These are phyloP conservation scores for Pisolithus orientalis DNA, from an alignment of 768 basidiomycete genomes.

Conservation along the genomic window DNA sequence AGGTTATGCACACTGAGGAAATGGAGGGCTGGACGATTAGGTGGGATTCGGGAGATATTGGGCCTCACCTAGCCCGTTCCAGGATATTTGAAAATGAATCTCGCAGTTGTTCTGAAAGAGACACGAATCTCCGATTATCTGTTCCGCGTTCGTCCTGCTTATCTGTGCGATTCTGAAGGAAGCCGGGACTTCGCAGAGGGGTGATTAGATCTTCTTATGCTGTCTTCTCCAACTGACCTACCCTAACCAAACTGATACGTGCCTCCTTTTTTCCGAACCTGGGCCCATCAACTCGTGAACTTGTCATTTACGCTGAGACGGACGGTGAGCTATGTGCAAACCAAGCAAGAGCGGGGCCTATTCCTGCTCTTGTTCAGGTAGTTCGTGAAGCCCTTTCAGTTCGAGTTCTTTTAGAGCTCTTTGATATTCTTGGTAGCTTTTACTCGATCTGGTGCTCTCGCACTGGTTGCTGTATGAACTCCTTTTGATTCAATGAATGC, in stretches of 20 bases:
- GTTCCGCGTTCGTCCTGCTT: background rate
- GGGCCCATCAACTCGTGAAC: conserved; percentile 36
- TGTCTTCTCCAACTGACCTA: background rate
- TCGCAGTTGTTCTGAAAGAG: background rate
- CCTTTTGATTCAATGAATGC: conserved; percentile 2
- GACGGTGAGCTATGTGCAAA: no score
- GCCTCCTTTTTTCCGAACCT: conserved; percentile 42
- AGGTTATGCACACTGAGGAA: no score
- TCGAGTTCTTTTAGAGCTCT: no score
- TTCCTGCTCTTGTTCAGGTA: no score
- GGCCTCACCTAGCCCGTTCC: background rate
- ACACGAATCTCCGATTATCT: background rate
- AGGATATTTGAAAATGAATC: background rate
- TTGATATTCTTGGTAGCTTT: background rate
- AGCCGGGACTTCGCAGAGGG: background rate
- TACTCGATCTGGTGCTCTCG: background rate
- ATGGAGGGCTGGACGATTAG: background rate
- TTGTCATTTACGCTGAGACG: no score
- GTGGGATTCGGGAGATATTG: background rate
- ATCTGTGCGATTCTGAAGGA: background rate
- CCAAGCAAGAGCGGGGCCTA: no score
- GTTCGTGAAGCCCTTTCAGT: no score
- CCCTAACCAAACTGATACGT: conserved; percentile 12
- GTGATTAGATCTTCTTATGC: background rate
- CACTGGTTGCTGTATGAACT: background rate